Evolutionary conservation across 2,329 filamentous ascomycete genomes (phyloP).

Genomic region (Ceratocystis ficicola): DNA sequence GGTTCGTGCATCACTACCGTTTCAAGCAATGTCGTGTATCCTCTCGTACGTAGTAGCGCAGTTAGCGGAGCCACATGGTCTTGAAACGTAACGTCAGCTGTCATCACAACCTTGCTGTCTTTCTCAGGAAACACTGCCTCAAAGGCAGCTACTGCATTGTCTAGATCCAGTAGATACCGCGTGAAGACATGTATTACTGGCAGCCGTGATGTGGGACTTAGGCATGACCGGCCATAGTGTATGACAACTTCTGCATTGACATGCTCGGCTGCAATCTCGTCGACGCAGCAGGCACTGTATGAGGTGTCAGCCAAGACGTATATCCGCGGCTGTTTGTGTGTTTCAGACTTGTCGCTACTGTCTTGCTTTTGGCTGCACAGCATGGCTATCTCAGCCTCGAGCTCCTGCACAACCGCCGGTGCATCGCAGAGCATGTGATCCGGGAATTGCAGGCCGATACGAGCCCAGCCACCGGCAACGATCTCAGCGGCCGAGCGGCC

Average conservation of each 20-base stretch:
- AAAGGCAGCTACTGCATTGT: constrained; percentile 48
- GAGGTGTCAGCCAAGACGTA: constrained; percentile 92
- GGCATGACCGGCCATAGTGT: constrained; percentile 84
- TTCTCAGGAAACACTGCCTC: constrained; percentile 54
- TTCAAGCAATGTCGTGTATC: constrained; percentile 58
- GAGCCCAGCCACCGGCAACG: constrained; percentile 53
- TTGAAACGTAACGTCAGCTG: constrained; percentile 82
- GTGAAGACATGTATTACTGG: constrained; percentile 91
- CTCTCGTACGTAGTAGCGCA: constrained; percentile 41
- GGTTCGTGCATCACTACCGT: constrained; percentile 69
- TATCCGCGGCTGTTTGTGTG: constrained; percentile 35
- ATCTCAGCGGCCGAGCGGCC: constrained; percentile 67
- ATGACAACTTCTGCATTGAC: constrained; percentile 81
- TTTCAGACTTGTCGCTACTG: not conserved
- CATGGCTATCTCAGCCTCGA: constrained; percentile 24
- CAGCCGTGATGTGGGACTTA: constrained; percentile 76
- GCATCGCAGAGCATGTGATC: constrained; percentile 85
- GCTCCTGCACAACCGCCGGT: constrained; percentile 59
- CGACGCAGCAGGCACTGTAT: constrained; percentile 92
- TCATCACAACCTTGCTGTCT: constrained; percentile 51
- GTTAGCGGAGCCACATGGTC: constrained; percentile 55
- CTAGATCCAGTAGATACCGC: constrained; percentile 52
- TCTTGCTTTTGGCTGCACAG: not conserved
- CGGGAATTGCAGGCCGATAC: constrained; percentile 87
- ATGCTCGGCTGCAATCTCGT: constrained; percentile 93